Conservation (phyloP, 768 basidiomycete genomes). For the Glaciozyma martinii region DNA sequence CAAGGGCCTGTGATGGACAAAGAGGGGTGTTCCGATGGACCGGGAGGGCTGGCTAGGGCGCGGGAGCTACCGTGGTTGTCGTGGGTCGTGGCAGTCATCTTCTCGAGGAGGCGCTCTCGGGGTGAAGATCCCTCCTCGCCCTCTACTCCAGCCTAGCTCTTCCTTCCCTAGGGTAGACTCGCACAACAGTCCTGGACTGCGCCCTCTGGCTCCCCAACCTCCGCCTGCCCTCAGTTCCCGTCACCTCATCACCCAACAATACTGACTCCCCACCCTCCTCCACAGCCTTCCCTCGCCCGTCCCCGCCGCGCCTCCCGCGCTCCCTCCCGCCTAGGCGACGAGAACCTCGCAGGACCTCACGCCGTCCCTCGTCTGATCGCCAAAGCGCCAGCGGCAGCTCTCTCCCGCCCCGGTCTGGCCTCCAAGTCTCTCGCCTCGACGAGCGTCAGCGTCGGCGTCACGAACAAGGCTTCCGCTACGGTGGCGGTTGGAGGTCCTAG, state of each 20-base stretch:
- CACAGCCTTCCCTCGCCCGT: conserved; percentile 2
- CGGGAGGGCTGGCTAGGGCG: too few relatives aligned
- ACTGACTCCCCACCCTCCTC: too few relatives aligned
- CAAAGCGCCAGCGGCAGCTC: neutral
- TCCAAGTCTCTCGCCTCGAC: neutral
- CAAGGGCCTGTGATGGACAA: neutral
- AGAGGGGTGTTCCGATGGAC: neutral
- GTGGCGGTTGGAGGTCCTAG: neutral
- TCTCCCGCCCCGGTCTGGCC: neutral
- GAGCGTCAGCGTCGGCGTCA: neutral
- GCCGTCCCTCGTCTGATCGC: neutral
- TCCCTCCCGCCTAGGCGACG: conserved; percentile 19
- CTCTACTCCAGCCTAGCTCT: neutral
- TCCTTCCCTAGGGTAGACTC: neutral
- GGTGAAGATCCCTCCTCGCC: too few relatives aligned
- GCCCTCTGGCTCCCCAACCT: neutral
- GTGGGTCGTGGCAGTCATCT: too few relatives aligned
- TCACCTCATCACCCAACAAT: too few relatives aligned
- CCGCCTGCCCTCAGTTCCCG: too few relatives aligned
- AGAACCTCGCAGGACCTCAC: conserved; percentile 7
- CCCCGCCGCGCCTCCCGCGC: conserved; percentile 21
- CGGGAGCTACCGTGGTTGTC: too few relatives aligned
- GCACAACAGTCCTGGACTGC: neutral
- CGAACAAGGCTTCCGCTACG: neutral
- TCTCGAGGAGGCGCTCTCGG: too few relatives aligned